phyloP scores from a whole-genome alignment of 2,329 filamentous ascomycete species.

The Aspergillus awamori region DNA sequence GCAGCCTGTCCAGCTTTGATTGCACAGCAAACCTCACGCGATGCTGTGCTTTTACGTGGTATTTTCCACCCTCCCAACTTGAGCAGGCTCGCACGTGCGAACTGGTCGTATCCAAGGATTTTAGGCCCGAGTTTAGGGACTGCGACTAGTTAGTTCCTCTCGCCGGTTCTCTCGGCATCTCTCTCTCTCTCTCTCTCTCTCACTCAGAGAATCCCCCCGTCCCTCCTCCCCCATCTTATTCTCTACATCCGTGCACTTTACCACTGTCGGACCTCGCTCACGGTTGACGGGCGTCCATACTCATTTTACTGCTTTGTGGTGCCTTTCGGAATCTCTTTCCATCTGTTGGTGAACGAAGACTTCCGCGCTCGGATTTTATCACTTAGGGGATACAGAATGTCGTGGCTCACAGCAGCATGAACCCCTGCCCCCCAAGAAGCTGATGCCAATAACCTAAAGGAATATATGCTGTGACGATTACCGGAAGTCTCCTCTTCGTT shows the following conservation, averaged over 20 bases:
- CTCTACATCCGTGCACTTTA: background rate
- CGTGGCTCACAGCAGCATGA: constrained; percentile 23
- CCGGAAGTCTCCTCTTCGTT: background rate
- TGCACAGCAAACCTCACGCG: constrained; percentile 1
- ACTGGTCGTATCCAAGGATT: constrained; percentile 11
- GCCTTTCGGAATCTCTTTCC: background rate
- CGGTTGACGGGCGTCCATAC: background rate
- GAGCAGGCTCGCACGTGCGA: constrained; percentile 15
- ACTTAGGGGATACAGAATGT: constrained; percentile 18
- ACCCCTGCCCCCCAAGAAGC: constrained; percentile 5
- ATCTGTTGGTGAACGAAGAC: background rate
- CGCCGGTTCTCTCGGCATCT: constrained; percentile 10
- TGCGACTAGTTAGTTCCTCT: constrained; percentile 5
- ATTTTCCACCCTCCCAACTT: background rate
- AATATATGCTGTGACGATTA: background rate
- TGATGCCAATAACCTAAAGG: background rate
- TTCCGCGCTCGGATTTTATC: background rate
- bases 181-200: background rate
- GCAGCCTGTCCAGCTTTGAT: constrained; percentile 2
- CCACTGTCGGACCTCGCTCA: background rate
- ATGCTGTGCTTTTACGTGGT: constrained; percentile 17
- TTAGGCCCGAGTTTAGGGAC: background rate
- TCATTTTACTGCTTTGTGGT: background rate
- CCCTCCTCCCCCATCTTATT: background rate
- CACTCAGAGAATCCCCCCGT: background rate